Percentiles rank a stretch among this genome's conserved stretches.
Evolutionary conservation across 306 rosid genomes (phyloP).

Genomic region (Hippophae gyantsensis): DNA sequence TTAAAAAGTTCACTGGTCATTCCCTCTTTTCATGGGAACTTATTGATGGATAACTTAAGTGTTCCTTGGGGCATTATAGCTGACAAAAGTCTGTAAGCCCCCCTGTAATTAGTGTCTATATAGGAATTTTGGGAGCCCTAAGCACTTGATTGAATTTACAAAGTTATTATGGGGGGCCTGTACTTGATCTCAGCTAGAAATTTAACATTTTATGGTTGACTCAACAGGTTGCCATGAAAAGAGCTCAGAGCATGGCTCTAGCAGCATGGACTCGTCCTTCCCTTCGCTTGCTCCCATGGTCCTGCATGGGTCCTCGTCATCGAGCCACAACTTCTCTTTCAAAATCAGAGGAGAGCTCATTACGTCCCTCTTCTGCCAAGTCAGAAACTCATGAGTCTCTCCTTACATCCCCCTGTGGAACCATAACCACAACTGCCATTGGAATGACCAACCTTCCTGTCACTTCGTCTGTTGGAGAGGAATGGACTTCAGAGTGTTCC

Average conservation of each 20-base stretch:
- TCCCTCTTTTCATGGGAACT: too few species aligned
- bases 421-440: constrained; percentile 18
- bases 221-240: constrained; percentile 80
- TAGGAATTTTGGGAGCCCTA: too few species aligned
- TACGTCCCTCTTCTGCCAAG: constrained; percentile 20
- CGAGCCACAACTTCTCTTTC: constrained; percentile 33
- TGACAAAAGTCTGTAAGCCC: too few species aligned
- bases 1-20: too few species aligned
- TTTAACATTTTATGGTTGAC: constrained; percentile 4
- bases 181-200: constrained; percentile 1
- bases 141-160: neutral
- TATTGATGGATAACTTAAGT: too few species aligned
- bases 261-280: constrained; percentile 92
- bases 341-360: constrained; percentile 30
- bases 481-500: constrained; percentile 64
- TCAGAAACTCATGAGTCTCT: constrained; percentile 38
- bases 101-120: too few species aligned
- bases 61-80: too few species aligned
- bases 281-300: constrained; percentile 69
- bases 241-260: constrained; percentile 90
- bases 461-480: constrained; percentile 43
- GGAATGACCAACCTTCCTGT: constrained; percentile 45
- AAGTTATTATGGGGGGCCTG: neutral
- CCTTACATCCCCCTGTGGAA: constrained; percentile 31
- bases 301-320: constrained; percentile 88